Percentiles rank a stretch among this genome's conserved stretches.
Evolutionary conservation across 1,284 basidiomycete genomes (phyloP).

Genomic region (Vanrija sp.): DNA sequence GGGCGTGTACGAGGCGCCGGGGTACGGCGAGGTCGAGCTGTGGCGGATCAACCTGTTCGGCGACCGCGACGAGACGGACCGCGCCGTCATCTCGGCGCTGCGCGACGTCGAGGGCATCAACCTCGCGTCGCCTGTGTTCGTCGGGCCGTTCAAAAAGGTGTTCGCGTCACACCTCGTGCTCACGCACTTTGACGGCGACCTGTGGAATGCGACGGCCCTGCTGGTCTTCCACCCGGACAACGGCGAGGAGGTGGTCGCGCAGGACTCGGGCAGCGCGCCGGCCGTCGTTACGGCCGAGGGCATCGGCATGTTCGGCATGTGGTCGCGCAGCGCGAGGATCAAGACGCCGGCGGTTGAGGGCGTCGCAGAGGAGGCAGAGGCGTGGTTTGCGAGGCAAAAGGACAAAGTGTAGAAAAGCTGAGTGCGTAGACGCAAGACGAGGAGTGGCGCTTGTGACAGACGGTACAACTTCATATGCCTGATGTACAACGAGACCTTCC

Average conservation of each 20-base stretch:
- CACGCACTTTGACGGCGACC: conserved; percentile 20
- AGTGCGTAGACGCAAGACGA: no score
- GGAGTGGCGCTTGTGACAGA: background rate
- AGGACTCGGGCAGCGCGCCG: background rate
- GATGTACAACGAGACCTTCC: no score
- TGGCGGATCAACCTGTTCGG: background rate
- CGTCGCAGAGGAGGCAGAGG: background rate
- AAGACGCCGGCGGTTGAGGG: background rate
- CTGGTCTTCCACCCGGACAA: background rate
- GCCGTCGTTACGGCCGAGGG: conserved; percentile 6
- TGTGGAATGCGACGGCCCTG: background rate
- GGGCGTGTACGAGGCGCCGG: conserved; percentile 8
- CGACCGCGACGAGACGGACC: background rate
- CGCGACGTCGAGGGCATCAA: background rate
- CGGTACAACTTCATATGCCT: no score
- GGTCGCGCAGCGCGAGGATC: background rate
- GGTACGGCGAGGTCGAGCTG: conserved; percentile 14
- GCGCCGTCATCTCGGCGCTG: background rate
- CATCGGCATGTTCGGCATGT: conserved; percentile 11
- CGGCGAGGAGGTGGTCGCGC: background rate
- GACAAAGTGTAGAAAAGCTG: background rate
- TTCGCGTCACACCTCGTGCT: conserved; percentile 24
- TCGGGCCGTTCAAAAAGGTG: conserved; percentile 12
- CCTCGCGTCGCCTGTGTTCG: background rate
- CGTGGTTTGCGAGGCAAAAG: conserved; percentile 6